phyloP scores from a whole-genome alignment of 2,329 filamentous ascomycete genomes.

The Colletotrichum shisoi region DNA sequence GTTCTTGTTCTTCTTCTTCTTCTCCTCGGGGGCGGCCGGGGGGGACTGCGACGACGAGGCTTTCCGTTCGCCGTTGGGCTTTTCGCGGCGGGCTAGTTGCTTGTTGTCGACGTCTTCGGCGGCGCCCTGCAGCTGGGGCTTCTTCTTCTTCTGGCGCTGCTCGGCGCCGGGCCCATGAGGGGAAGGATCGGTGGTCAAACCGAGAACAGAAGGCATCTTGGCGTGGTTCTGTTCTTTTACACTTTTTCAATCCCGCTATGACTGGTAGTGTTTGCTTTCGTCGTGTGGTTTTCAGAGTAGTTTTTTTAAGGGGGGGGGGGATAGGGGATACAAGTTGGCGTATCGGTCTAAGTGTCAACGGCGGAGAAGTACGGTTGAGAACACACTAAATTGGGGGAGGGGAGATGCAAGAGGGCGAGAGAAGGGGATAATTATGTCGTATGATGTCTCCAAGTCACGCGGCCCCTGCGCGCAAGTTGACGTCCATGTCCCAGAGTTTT shows the following conservation, averaged over 20 bases:
- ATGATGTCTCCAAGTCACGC: slow-evolving; percentile 36
- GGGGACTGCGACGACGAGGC: slow-evolving; percentile 33
- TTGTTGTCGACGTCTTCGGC: slow-evolving; percentile 26
- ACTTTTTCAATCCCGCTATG: not conserved
- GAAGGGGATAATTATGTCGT: slow-evolving; percentile 14
- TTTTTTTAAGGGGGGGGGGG: not conserved
- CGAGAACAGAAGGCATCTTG: slow-evolving; percentile 47
- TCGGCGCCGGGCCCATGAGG: slow-evolving; percentile 38
- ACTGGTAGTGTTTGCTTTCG: not conserved
- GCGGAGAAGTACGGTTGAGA: not conserved
- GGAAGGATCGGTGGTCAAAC: slow-evolving; percentile 46
- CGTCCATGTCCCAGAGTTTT: slow-evolving; percentile 30
- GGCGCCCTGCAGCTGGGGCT: slow-evolving; percentile 17
- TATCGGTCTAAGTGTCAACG: not conserved
- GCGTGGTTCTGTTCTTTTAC: not conserved
- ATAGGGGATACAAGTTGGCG: not conserved
- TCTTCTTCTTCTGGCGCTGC: slow-evolving; percentile 36
- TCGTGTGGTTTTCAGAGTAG: not conserved
- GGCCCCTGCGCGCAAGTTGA: slow-evolving; percentile 34
- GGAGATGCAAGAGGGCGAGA: not conserved
- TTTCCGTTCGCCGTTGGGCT: slow-evolving; percentile 12
- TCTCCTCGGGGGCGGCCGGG: slow-evolving; percentile 6
- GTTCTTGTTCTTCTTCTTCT: slow-evolving; percentile 29
- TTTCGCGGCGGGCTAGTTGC: slow-evolving; percentile 34
- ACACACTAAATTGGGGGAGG: not conserved